Base-by-base conservation (phyloP, 164 flowering plant species). In the Protea cynaroides region DNA sequence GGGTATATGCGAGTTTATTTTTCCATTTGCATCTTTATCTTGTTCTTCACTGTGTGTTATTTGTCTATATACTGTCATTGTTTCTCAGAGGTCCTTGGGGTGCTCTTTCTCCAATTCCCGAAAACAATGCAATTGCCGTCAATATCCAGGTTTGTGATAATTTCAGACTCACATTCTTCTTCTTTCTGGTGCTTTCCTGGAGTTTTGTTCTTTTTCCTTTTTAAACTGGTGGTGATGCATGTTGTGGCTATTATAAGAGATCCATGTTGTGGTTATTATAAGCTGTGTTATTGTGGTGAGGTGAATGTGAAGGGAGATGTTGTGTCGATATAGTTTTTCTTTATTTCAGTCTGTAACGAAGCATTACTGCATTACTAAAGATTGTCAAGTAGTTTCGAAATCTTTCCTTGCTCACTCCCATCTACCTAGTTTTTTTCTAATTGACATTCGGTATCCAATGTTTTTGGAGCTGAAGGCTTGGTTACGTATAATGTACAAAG, bases 11-110 rank as follows among this genome's bases (percentile, higher is more conserved):
- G n/a, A n/a, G 61, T 43, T 19, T 25, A n/a, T 43, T 63, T 22
- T 63, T 22, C 21, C 47, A 19, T 63, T 64, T 59, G 50, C 25
- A 56, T 54, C 15, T 59, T 24, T 15, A 7, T 10, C 13, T 58
- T 8, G 0, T 25, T 49, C 17, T 8, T n/a, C 1, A 37, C 15
- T 37, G n/a, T 59, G 55, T 11, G 59, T 69, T 25, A n/a, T n/a
- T n/a, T n/a, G n/a, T n/a, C 7, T 17, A 7, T 70, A n/a, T 74
- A 29, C 54, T 17, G 52, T 25, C 65, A 15, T 61, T 38, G 14
- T 61, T 53, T 72, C 52, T 50, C 74, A 94, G 99, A 74, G 99
- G 99, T 75, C 99, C 99, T 46, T 95, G 99, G 99, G 89, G 88
- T 58, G 85, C 99, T 61, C 86, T 86, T 64, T 95, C 97, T 71